Evolutionary conservation across 2,329 filamentous ascomycete genomes (phyloP).

Genomic region (Colletotrichum tamarilloi): DNA sequence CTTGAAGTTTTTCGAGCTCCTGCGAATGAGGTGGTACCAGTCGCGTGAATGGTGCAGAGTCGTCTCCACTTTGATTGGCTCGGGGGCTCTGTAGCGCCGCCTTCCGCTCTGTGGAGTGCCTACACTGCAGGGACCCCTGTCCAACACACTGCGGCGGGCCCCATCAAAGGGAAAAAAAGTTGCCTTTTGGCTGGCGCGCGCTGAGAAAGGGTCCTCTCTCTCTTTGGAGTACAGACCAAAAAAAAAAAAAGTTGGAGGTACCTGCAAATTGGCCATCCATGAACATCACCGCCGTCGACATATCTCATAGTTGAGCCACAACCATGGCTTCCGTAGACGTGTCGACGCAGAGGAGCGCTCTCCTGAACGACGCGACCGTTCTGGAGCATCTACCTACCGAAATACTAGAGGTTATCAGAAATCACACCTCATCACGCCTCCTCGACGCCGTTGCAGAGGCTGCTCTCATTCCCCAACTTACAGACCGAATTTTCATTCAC

Average conservation of each 20-base stretch:
- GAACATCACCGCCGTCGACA: conserved; percentile 31
- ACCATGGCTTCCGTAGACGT: conserved; percentile 68
- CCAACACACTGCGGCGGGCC: neutral
- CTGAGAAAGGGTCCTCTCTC: conserved; percentile 30
- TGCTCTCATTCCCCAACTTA: conserved; percentile 76
- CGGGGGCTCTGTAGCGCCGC: conserved; percentile 50
- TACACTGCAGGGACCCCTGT: conserved; percentile 39
- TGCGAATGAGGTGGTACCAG: conserved; percentile 28
- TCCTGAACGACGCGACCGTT: conserved; percentile 64
- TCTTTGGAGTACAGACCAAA: conserved; percentile 4
- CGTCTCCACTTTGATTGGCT: conserved; percentile 45
- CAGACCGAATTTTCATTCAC: conserved; percentile 78
- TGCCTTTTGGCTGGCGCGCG: conserved; percentile 35
- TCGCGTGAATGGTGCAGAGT: conserved; percentile 38
- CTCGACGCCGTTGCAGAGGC: conserved; percentile 77
- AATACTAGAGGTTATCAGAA: conserved; percentile 74
- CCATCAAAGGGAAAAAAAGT: conserved; percentile 49
- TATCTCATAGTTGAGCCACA: conserved; percentile 34
- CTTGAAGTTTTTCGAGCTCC: conserved; percentile 57
- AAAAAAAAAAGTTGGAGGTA: conserved; percentile 42
- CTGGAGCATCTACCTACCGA: conserved; percentile 75
- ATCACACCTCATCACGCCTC: conserved; percentile 72
- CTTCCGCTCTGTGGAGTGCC: conserved; percentile 40
- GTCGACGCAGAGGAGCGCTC: conserved; percentile 64
- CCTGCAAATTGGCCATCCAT: conserved; percentile 34